Evolutionary conservation across 164 flowering plant species (phyloP).

Genomic region (Taxillus chinensis): DNA sequence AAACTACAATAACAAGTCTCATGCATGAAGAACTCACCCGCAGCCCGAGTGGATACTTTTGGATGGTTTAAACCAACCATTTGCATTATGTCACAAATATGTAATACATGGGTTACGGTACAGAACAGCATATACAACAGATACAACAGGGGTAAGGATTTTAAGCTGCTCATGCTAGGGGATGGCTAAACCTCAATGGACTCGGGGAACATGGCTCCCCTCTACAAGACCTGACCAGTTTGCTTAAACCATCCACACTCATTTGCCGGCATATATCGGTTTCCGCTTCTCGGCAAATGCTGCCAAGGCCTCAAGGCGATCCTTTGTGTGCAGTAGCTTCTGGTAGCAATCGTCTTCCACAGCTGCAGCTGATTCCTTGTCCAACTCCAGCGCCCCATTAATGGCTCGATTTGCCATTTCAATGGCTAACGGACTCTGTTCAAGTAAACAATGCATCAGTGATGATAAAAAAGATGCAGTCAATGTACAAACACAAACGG

Average conservation of each 20-base stretch:
- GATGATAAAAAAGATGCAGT: background rate
- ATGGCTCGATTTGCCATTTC: conserved; percentile 86
- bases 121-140: no score
- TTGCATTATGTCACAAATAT: no score
- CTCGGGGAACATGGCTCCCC: no score
- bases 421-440: conserved; percentile 83
- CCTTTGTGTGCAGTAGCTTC: conserved; percentile 56
- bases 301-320: conserved; percentile 83
- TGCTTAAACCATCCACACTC: background rate
- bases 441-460: background rate
- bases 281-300: conserved; percentile 96
- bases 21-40: no score
- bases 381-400: conserved; percentile 48
- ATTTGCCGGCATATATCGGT: conserved; percentile 63
- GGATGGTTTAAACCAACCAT: no score
- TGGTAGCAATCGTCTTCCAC: conserved; percentile 76
- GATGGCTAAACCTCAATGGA: no score
- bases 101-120: no score
- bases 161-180: no score
- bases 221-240: no score
- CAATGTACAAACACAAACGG: background rate
- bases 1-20: no score
- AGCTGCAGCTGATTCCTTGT: conserved; percentile 41
- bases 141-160: no score
- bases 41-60: no score